Evolutionary conservation across 2,329 filamentous ascomycete species (phyloP), one percentile per base, ranked within the genome.

Genomic region (Fusarium drepaniforme): DNA sequence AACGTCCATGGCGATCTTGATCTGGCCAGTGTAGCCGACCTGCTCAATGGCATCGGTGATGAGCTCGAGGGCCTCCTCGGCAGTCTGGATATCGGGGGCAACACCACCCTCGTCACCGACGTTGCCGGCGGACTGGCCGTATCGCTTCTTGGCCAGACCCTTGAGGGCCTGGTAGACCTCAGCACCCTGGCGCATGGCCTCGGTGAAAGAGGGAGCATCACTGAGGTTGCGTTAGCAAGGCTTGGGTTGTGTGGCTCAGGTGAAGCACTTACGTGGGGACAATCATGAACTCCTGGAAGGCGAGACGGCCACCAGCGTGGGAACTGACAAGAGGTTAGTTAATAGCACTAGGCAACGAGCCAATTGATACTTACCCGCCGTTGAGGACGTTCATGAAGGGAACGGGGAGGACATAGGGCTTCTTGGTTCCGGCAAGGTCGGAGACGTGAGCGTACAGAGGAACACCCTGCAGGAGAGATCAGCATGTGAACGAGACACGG

Each of bases 21-120:
- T 93, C 90, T 97, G 90, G 86, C 96, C 97, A 70, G 93, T 95
- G 90, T 99, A 98, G 79, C 97, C 97, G 78, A 96, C 94, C 88
- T 95, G 88, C 88, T 98, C 94, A 78, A 99, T 99, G 83, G 97
- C 93, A 60, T 95, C 94, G 78, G 93, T 93, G 88, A 99, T 98
- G 83, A 99, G 93, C 85, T 97, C 94, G 74, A 99, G 94, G 79
- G 97, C 97, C 90, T 99, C 97, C 84, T 97, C 94, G 75, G 97
- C 90, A 79, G 94, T 97, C 90, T 98, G 95, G 84, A 99, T 98
- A 92, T 98, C 96, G 80, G 97, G 97, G 80, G 97, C 97, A 83
- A 99, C 97, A 93, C 97, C 97, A 90, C 97, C 97, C 92, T 99
- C 97, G 84, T 99, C 97, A 87, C 97, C 97, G 79, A 99, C 97